phyloP scores from a whole-genome alignment of 2,329 filamentous ascomycete species.

The Trichoderma afroharzianum region DNA sequence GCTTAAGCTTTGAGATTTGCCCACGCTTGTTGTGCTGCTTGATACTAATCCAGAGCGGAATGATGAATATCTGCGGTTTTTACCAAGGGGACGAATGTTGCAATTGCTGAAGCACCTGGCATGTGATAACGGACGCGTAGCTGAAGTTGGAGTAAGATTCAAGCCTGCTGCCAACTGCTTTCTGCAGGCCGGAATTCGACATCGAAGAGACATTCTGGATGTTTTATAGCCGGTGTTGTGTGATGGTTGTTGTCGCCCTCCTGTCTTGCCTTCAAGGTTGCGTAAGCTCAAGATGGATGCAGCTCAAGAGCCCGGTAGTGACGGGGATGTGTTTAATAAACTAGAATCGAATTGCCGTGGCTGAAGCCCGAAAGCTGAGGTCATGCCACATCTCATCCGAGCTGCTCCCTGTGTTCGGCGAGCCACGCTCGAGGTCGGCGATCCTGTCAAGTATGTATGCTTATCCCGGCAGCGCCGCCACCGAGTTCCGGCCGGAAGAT shows the following conservation, averaged over 20 bases:
- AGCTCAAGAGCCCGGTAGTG: background rate
- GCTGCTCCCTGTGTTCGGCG: background rate
- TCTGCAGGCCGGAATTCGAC: background rate
- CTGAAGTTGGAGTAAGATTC: background rate
- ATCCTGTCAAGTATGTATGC: background rate
- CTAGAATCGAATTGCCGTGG: background rate
- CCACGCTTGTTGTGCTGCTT: background rate
- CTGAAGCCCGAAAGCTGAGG: background rate
- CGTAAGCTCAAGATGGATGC: background rate
- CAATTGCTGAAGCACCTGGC: background rate
- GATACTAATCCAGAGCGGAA: background rate
- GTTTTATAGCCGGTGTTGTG: background rate
- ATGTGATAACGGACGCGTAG: background rate
- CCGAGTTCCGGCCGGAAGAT: constrained; percentile 2
- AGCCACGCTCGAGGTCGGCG: background rate
- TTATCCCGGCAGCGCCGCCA: background rate
- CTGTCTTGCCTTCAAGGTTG: background rate
- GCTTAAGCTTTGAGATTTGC: background rate
- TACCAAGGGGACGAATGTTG: background rate
- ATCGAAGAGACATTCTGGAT: background rate
- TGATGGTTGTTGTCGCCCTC: background rate
- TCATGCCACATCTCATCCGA: background rate
- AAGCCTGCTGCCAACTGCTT: background rate
- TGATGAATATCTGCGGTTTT: background rate
- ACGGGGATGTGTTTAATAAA: background rate